Conservation (phyloP, 2,329 filamentous ascomycete species). For the Emergomyces orientalis region DNA sequence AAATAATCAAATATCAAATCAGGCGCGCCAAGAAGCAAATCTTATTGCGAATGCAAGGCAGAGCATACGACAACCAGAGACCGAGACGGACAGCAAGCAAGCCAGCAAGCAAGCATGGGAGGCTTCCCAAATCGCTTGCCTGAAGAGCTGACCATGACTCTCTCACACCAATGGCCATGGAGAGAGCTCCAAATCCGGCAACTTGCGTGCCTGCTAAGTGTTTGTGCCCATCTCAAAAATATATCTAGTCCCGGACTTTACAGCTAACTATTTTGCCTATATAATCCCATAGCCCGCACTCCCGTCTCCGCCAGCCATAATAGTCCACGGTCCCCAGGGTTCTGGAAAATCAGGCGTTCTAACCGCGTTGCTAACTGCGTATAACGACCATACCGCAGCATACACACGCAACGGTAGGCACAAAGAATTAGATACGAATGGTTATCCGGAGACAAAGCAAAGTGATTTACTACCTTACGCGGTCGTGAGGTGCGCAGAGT, state of each 20-base stretch:
- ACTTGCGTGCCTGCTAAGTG: constrained; percentile 1
- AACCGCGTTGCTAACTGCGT: constrained; percentile 52
- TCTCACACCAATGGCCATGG: constrained; percentile 37
- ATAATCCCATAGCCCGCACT: constrained; percentile 29
- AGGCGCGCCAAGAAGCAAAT: too few species aligned
- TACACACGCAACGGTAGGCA: constrained; percentile 2
- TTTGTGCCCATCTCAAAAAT: not conserved
- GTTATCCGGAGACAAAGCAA: not conserved
- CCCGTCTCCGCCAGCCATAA: constrained; percentile 63
- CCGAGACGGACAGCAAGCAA: not conserved
- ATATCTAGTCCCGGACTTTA: not conserved
- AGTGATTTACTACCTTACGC: constrained; percentile 25
- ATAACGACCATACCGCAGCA: constrained; percentile 43
- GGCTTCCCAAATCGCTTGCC: constrained; percentile 22
- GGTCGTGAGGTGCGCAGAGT: constrained; percentile 37
- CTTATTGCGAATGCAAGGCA: too few species aligned
- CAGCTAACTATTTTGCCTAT: not conserved
- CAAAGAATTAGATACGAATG: not conserved
- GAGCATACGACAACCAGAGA: too few species aligned
- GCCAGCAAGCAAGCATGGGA: not conserved
- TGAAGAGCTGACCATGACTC: constrained; percentile 25
- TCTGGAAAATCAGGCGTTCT: constrained; percentile 76
- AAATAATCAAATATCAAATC: too few species aligned
- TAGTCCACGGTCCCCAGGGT: constrained; percentile 74
- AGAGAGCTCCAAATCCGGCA: constrained; percentile 33